Evolutionary conservation across 2,329 filamentous ascomycete genomes (phyloP).

Genomic region (Xylariaceae sp.): DNA sequence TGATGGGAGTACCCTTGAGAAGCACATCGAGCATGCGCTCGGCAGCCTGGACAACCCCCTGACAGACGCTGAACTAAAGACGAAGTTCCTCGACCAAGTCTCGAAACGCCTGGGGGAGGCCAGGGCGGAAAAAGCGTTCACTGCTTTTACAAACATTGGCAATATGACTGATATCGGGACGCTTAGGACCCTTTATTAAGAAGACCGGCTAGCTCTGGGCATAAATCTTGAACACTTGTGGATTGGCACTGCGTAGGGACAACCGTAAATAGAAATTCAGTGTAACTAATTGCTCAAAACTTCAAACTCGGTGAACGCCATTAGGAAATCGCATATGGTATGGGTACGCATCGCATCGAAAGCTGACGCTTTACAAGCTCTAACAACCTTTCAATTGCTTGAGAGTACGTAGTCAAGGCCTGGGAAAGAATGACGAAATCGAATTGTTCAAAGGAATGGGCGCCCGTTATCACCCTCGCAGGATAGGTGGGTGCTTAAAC

Average conservation of each 20-base stretch:
- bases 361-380: not conserved
- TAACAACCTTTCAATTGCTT: not conserved
- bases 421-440: not conserved
- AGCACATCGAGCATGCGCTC: constrained; percentile 47
- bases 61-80: constrained; percentile 38
- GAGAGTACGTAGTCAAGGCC: not conserved
- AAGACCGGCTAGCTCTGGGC: not conserved
- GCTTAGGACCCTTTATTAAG: constrained; percentile 15
- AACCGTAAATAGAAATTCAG: not conserved
- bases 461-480: no score
- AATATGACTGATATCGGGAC: constrained; percentile 32
- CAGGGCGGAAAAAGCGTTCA: constrained; percentile 34
- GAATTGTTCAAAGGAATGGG: not conserved
- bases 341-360: not conserved
- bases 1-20: constrained; percentile 36
- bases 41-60: constrained; percentile 48
- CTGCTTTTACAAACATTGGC: constrained; percentile 32
- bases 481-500: not conserved
- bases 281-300: not conserved
- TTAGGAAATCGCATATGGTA: not conserved
- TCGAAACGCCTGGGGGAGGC: constrained; percentile 38
- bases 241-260: not conserved
- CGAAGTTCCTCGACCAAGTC: constrained; percentile 49
- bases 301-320: not conserved
- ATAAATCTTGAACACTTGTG: not conserved